Conservation (phyloP, 768 basidiomycete genomes). For the Goffeauzyma gilvescens region DNA sequence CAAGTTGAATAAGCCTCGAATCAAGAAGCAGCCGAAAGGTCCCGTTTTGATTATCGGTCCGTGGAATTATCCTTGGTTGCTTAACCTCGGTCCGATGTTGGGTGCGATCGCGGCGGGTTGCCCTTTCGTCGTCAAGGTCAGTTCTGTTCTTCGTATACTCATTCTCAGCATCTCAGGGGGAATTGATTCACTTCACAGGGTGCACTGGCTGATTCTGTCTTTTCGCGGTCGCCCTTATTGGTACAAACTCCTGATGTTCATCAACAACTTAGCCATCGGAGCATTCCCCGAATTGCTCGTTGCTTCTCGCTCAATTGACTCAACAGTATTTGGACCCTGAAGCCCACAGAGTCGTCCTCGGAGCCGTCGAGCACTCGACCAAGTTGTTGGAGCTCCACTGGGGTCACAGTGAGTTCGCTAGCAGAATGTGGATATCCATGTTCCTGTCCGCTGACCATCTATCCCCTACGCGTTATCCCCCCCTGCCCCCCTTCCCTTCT, state of each 20-base stretch:
- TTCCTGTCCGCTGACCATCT: background rate
- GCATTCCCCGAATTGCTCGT: constrained; percentile 19
- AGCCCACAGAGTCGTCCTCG: constrained; percentile 25
- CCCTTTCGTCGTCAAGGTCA: constrained; percentile 28
- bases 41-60: constrained; percentile 17
- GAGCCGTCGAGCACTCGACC: constrained; percentile 22
- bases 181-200: background rate
- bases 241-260: no score
- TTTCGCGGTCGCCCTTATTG: background rate
- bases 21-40: constrained; percentile 30
- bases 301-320: constrained; percentile 21
- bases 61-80: constrained; percentile 29
- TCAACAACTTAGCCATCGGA: constrained; percentile 29
- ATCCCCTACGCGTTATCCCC: background rate
- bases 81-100: constrained; percentile 22
- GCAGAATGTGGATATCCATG: no score
- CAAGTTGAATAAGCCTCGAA: constrained; percentile 20
- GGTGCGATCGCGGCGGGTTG: constrained; percentile 32
- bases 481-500: background rate
- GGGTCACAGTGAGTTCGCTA: constrained; percentile 26
- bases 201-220: background rate
- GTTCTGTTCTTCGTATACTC: background rate
- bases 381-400: constrained; percentile 24
- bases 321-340: constrained; percentile 26
- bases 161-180: no score